These are phyloP conservation scores for Limnanthes douglasii DNA, from an alignment of 345 rosid species.

Conservation along the genomic window DNA sequence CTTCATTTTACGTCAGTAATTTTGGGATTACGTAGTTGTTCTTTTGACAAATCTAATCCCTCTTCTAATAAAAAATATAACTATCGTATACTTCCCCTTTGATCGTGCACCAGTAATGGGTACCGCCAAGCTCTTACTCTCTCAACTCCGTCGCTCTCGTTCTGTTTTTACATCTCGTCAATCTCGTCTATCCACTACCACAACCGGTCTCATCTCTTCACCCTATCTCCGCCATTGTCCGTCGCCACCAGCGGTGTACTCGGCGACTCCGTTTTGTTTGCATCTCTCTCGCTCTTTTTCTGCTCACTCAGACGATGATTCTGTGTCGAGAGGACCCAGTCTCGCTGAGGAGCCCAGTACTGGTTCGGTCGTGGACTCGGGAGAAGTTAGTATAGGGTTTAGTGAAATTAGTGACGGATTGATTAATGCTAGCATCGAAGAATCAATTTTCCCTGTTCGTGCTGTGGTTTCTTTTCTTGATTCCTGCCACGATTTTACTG, in stretches of 20 bases:
- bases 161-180: conserved; percentile 1
- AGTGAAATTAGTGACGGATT: conserved; percentile 7
- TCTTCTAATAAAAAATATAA: too few relatives aligned
- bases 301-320: conserved; percentile 8
- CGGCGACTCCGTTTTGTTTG: not conserved
- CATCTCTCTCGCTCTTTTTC: conserved; percentile 21
- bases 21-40: too few relatives aligned
- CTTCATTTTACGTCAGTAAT: too few relatives aligned
- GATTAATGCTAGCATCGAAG: conserved; percentile 10
- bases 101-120: conserved; percentile 15
- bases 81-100: too few relatives aligned
- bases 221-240: conserved; percentile 4
- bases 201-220: conserved; percentile 2
- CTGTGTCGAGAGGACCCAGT: conserved; percentile 4
- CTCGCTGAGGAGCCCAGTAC: too few relatives aligned
- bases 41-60: too few relatives aligned
- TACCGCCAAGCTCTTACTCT: conserved; percentile 22
- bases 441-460: conserved; percentile 41
- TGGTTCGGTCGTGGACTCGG: not conserved
- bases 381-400: not conserved
- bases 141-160: conserved; percentile 33
- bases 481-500: conserved; percentile 45
- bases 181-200: conserved; percentile 1
- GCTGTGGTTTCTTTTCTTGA: conserved; percentile 39
- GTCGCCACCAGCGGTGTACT: not conserved